These are phyloP conservation scores for Hemisphaericaspora nanyangensis DNA, from an alignment of 805 yeast species.

Conservation along the genomic window DNA sequence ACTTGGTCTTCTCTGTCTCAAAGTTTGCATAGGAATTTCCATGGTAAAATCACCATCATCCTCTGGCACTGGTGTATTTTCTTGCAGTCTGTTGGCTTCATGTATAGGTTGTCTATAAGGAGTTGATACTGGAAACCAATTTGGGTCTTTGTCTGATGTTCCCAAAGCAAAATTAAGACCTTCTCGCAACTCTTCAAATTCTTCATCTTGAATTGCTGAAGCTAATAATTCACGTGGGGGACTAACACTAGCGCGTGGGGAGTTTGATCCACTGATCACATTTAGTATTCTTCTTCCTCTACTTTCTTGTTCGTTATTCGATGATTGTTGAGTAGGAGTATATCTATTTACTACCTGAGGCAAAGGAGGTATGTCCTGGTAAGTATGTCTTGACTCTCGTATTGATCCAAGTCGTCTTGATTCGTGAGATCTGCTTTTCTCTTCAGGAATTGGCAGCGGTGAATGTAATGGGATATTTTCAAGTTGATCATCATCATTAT, in stretches of 20 bases:
- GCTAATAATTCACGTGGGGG: background rate
- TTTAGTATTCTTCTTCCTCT: background rate
- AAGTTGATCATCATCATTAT: constrained; percentile 8
- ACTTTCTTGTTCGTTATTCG: background rate
- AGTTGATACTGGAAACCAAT: constrained; percentile 27
- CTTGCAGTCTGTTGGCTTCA: background rate
- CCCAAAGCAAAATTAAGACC: constrained; percentile 36
- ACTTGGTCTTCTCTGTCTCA: background rate
- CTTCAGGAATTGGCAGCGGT: too few relatives aligned
- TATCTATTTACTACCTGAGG: background rate
- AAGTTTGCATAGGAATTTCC: constrained; percentile 16
- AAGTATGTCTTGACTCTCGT: background rate
- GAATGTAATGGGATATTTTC: too few relatives aligned
- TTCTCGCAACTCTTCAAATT: constrained; percentile 28
- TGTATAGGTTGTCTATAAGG: background rate
- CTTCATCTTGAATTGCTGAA: constrained; percentile 13
- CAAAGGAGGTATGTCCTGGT: constrained; percentile 1
- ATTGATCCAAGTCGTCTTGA: background rate
- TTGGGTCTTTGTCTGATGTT: constrained; percentile 15
- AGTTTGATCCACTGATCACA: background rate
- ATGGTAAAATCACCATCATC: constrained; percentile 9
- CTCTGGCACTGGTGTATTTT: background rate
- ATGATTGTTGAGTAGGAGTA: background rate
- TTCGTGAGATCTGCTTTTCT: constrained; percentile 11
- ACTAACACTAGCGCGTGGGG: background rate